Percentiles rank a stretch among this genome's conserved stretches.
phyloP scores from a whole-genome alignment of 345 rosid species.

The Combretum micranthum region DNA sequence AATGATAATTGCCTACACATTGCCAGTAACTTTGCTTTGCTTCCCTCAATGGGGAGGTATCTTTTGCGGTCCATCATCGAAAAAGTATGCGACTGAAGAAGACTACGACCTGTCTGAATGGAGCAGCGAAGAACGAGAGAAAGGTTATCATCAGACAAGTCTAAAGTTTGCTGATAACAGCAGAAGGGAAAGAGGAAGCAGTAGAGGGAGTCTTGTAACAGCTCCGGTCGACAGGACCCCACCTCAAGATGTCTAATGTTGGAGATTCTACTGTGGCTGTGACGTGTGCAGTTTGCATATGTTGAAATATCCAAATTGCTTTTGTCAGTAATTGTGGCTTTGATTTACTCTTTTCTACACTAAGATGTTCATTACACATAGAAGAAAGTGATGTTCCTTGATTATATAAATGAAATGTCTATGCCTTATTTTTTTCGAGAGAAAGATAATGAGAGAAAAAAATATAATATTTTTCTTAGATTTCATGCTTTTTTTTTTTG shows the following conservation, averaged over 20 bases:
- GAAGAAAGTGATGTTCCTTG: too few relatives aligned
- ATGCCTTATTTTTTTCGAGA: too few relatives aligned
- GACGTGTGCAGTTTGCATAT: too few relatives aligned
- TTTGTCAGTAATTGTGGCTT: too few relatives aligned
- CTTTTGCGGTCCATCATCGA: constrained; percentile 63
- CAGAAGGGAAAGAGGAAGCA: constrained; percentile 57
- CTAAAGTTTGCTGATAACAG: constrained; percentile 70
- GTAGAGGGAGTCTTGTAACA: constrained; percentile 10
- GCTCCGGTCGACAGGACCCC: constrained; percentile 5
- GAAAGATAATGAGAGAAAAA: too few relatives aligned
- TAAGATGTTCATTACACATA: too few relatives aligned
- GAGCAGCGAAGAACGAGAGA: constrained; percentile 41
- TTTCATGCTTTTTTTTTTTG: too few relatives aligned
- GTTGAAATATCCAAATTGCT: too few relatives aligned
- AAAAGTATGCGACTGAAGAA: constrained; percentile 45
- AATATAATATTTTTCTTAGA: too few relatives aligned
- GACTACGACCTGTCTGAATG: constrained; percentile 77
- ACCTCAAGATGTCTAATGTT: constrained; percentile 15
- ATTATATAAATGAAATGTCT: too few relatives aligned
- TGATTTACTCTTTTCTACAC: too few relatives aligned
- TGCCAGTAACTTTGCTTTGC: constrained; percentile 51
- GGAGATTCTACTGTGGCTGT: too few relatives aligned
- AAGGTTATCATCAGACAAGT: constrained; percentile 48
- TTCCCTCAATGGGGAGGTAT: constrained; percentile 99
- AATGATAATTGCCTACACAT: constrained; percentile 64